Evolutionary conservation across 192 early-diverging fungal genomes (phyloP), one percentile per base, ranked within the genome.

Genomic region (Funneliformis geosporum): DNA sequence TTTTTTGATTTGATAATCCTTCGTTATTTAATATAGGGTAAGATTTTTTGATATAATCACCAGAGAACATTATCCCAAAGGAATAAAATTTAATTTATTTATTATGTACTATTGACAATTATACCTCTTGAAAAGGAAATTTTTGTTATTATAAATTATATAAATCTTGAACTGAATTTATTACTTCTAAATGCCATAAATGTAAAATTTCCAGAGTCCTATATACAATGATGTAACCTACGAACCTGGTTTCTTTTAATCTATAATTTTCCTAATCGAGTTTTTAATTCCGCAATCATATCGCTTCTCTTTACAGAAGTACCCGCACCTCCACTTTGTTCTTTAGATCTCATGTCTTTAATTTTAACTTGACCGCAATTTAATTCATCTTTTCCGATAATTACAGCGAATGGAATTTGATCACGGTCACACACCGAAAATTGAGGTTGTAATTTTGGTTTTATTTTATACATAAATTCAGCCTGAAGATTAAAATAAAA

Each of bases 381-480:
- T 33, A 98, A 65, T 84, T 98, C 96, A 79, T 91, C 89, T 28
- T 87, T 83, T 64, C 96, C 96, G 71, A 99, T 88, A 75, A 98
- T 94, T 55, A 99, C 91, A 1, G 93, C 94, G 66, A 94, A 90
- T 2, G 98, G 98, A 76, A 99, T 97, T 72, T 90, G 89, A 61
- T 96, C 93, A 38, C 88, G 89, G 72, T 97, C 94, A 80, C 95
- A 96, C 9, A 80, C 85, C 62, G 91, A 88, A 83, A 91, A 96
- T 85, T 99, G 95, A 6, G 81, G 82, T 64, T 93, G 91, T 65
- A 94, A 85, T 78, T 91, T 89, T 12, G 95, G 94, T 83, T 98
- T 97, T n/a, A 85, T 83, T 87, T 99, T 99, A 87, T 94, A 97
- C 78, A 92, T 85, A 85, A 94, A 98, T 83, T 97, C 93, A 40